phyloP scores from a whole-genome alignment of 2,329 filamentous ascomycete species.

The Aspergillus neoniger region DNA sequence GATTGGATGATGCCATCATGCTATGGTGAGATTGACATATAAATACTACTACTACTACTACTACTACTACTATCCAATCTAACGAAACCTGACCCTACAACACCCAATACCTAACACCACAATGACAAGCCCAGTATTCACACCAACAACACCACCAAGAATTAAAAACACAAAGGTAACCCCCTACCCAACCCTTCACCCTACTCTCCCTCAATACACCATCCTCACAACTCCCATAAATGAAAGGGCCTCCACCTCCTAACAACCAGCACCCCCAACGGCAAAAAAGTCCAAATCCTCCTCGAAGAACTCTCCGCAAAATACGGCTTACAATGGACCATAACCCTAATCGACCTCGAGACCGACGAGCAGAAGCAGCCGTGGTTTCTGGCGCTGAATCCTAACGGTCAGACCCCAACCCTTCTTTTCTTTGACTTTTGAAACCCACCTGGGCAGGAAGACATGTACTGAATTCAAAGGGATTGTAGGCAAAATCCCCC shows the following conservation, averaged over 20 bases:
- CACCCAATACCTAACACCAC: too few species aligned
- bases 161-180: neutral
- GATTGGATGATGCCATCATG: too few species aligned
- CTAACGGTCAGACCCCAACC: neutral
- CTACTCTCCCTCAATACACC: too few species aligned
- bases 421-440: too few species aligned
- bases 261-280: neutral
- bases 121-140: too few species aligned
- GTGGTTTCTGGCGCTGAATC: neutral
- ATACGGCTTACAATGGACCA: neutral
- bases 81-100: too few species aligned
- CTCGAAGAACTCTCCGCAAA: neutral
- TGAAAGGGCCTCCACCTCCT: conserved; percentile 5
- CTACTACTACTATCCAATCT: too few species aligned
- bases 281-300: conserved; percentile 5
- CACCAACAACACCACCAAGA: neutral
- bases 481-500: neutral
- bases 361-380: conserved; percentile 5
- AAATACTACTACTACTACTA: too few species aligned
- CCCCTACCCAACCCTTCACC: neutral
- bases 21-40: too few species aligned
- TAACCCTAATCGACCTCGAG: neutral
- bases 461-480: too few species aligned
- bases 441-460: too few species aligned
- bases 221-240: too few species aligned